Conservation (phyloP, 2,329 filamentous ascomycete genomes). For the Talaromyces sp. region DNA sequence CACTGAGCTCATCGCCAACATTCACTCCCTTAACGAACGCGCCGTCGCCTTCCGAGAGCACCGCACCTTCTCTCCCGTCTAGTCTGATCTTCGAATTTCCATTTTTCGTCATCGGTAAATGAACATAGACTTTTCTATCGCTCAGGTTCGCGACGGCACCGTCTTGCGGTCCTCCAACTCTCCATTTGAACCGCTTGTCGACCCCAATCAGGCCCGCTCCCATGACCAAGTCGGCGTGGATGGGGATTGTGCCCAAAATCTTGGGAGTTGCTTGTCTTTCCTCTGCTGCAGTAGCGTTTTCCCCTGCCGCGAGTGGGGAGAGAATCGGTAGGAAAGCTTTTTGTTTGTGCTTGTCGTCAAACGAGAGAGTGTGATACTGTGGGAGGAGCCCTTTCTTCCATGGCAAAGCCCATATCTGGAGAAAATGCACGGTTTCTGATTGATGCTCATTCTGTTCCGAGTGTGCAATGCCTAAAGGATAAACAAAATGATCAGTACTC, state of each 20-base stretch:
- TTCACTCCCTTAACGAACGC: slow-evolving; percentile 66
- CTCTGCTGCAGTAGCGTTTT: slow-evolving; percentile 56
- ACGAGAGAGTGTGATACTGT: slow-evolving; percentile 70
- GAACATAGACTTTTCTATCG: slow-evolving; percentile 69
- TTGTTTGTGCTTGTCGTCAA: slow-evolving; percentile 67
- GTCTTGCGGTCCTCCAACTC: slow-evolving; percentile 48
- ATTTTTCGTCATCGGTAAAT: slow-evolving; percentile 73
- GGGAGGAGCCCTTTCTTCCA: slow-evolving; percentile 70
- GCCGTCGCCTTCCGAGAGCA: slow-evolving; percentile 73
- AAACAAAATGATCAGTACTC: slow-evolving; percentile 7
- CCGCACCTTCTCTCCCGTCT: slow-evolving; percentile 61
- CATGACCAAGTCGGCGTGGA: slow-evolving; percentile 83
- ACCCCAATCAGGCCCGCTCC: slow-evolving; percentile 69
- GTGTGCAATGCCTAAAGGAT: slow-evolving; percentile 60
- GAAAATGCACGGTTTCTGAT: slow-evolving; percentile 65
- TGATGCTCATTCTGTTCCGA: slow-evolving; percentile 71
- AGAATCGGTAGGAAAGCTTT: slow-evolving; percentile 69
- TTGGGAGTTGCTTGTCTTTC: slow-evolving; percentile 61
- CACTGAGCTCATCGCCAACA: slow-evolving; percentile 58
- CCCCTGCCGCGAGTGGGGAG: slow-evolving; percentile 66
- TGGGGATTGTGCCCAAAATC: slow-evolving; percentile 67
- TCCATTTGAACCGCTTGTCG: slow-evolving; percentile 64
- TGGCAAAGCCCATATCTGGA: slow-evolving; percentile 84
- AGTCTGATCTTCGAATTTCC: slow-evolving; percentile 68
- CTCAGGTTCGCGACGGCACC: slow-evolving; percentile 34